phyloP scores from a whole-genome alignment of 345 rosid genomes.

The Eucalyptus marginata region DNA sequence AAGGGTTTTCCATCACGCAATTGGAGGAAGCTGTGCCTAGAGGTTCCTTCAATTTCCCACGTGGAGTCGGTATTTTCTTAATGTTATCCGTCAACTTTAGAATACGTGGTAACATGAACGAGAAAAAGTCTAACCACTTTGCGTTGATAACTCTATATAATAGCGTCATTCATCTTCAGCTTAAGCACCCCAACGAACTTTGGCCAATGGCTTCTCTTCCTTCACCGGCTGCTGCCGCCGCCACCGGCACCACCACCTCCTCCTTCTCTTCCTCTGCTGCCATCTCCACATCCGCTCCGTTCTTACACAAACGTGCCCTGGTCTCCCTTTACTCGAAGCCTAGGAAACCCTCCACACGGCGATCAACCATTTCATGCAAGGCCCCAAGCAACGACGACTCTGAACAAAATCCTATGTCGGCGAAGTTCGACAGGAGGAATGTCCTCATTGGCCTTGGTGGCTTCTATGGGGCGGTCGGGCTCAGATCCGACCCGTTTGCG shows the following conservation, averaged over 20 bases:
- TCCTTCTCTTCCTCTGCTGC: background rate
- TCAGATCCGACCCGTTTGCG: conserved; percentile 12
- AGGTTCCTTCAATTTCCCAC: background rate
- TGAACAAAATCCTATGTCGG: background rate
- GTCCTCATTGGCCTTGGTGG: conserved; percentile 48
- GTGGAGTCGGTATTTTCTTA: background rate
- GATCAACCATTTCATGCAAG: background rate
- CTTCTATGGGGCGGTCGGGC: conserved; percentile 20
- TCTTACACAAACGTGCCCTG: background rate
- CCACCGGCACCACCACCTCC: background rate
- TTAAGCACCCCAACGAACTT: background rate
- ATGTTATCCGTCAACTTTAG: background rate
- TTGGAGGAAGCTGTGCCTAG: background rate
- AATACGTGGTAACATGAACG: background rate
- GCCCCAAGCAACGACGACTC: background rate
- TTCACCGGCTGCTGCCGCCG: background rate
- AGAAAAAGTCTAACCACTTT: background rate
- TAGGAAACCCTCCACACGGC: background rate
- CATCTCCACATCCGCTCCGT: background rate
- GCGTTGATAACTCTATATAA: background rate
- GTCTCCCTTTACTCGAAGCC: background rate
- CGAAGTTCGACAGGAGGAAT: conserved; percentile 32
- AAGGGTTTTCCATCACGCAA: background rate
- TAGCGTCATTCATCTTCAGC: background rate
- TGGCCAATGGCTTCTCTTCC: conserved; percentile 1